phyloP scores from a whole-genome alignment of 805 yeast species.

The Myxozyma geophila region DNA sequence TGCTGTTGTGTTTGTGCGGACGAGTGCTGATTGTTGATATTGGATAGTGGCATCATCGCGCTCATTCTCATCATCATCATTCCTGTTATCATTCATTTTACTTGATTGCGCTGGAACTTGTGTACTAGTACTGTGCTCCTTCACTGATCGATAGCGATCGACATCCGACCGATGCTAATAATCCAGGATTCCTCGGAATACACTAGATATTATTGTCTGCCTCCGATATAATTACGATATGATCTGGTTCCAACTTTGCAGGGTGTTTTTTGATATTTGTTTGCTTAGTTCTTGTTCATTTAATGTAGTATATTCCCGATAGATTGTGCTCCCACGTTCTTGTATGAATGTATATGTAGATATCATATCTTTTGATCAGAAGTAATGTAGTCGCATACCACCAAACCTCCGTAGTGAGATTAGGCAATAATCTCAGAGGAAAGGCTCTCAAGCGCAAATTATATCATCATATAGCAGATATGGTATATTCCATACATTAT shows the following conservation, averaged over 20 bases:
- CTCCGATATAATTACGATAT: no score
- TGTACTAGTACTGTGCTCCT: no score
- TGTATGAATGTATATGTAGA: no score
- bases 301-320: no score
- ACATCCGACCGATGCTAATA: no score
- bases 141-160: no score
- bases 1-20: neutral
- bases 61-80: slow-evolving; percentile 85
- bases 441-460: slow-evolving; percentile 59
- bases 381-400: slow-evolving; percentile 46
- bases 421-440: slow-evolving; percentile 54
- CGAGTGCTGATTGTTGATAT: neutral
- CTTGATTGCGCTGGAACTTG: no score
- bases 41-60: slow-evolving; percentile 66
- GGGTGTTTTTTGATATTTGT: no score
- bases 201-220: no score
- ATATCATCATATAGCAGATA: slow-evolving; percentile 52
- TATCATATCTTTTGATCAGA: slow-evolving; percentile 17
- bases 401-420: slow-evolving; percentile 49
- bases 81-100: slow-evolving; percentile 85
- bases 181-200: no score
- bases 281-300: no score
- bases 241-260: no score
- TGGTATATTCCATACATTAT: neutral
- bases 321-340: neutral